Conservation (phyloP, 371 early-diverging fungal genomes). For the Mucor racemosus region DNA sequence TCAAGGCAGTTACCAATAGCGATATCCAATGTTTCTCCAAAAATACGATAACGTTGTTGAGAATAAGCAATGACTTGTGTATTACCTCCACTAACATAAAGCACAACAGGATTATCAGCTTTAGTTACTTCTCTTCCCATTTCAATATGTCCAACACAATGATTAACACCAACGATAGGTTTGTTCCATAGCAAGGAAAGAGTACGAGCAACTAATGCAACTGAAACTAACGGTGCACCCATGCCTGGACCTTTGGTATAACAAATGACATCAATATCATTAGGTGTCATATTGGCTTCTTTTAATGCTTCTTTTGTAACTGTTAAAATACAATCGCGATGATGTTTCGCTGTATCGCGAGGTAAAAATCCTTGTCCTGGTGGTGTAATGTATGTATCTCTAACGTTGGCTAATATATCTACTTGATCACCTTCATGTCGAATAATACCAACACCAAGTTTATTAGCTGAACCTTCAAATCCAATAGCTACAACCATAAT, state of each 20-base stretch:
- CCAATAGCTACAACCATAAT: constrained; percentile 70
- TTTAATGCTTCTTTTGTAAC: constrained; percentile 84
- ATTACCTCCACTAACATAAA: constrained; percentile 99
- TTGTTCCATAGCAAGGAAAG: constrained; percentile 90
- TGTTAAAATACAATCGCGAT: constrained; percentile 80
- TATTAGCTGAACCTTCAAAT: constrained; percentile 99
- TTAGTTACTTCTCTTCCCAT: constrained; percentile 99
- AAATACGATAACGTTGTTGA: constrained; percentile 93
- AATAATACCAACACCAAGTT: constrained; percentile 98
- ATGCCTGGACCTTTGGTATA: constrained; percentile 99
- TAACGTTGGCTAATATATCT: constrained; percentile 88
- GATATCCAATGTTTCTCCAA: constrained; percentile 99
- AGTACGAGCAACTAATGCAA: constrained; percentile 96
- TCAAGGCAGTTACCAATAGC: constrained; percentile 99
- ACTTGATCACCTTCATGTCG: constrained; percentile 64
- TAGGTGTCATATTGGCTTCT: constrained; percentile 74
- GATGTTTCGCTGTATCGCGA: constrained; percentile 96
- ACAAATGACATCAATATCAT: constrained; percentile 93
- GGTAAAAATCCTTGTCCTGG: constrained; percentile 98
- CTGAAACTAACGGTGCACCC: constrained; percentile 94
- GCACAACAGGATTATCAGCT: constrained; percentile 95
- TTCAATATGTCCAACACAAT: constrained; percentile 99
- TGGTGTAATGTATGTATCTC: constrained; percentile 97
- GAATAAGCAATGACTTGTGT: constrained; percentile 99
- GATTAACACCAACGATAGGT: constrained; percentile 98